A percentile compares a stretch with the other conserved stretches of the same genome.
phyloP scores from a whole-genome alignment of 2,329 filamentous ascomycete genomes.

The Fusarium verrucosum region DNA sequence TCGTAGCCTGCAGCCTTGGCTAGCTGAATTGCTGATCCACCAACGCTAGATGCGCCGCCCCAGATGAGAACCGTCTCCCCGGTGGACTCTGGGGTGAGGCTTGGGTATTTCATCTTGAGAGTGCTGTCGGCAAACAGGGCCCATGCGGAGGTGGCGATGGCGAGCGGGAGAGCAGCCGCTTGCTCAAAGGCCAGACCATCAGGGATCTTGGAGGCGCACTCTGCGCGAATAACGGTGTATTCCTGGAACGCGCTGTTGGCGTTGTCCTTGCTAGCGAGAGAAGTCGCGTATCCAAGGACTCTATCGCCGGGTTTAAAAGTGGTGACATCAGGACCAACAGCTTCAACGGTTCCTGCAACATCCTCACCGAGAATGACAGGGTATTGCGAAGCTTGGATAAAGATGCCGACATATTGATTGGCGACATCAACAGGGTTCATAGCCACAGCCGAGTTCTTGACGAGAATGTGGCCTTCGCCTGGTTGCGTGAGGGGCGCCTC shows the following conservation, averaged over 20 bases:
- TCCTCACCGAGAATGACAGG: slow-evolving; percentile 45
- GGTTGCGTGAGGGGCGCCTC: slow-evolving; percentile 19
- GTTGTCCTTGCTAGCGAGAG: slow-evolving; percentile 45
- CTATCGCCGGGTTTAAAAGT: slow-evolving; percentile 37
- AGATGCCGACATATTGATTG: slow-evolving; percentile 34
- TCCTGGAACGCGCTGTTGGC: slow-evolving; percentile 30
- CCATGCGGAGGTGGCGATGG: slow-evolving; percentile 33
- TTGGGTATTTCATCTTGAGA: slow-evolving; percentile 15
- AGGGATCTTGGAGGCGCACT: slow-evolving; percentile 34
- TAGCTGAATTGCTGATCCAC: slow-evolving; percentile 58
- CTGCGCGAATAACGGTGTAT: slow-evolving; percentile 21
- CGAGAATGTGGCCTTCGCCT: slow-evolving; percentile 31
- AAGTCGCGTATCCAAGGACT: slow-evolving; percentile 42
- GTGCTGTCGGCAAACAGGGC: slow-evolving; percentile 35
- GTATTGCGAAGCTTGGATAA: slow-evolving; percentile 10
- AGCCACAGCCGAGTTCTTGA: slow-evolving; percentile 46
- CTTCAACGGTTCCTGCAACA: slow-evolving; percentile 47
- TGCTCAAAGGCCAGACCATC: slow-evolving; percentile 28
- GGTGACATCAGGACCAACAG: slow-evolving; percentile 42
- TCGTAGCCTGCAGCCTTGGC: slow-evolving; percentile 55
- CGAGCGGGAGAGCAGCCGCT: slow-evolving; percentile 37
- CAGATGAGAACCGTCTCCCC: slow-evolving; percentile 46
- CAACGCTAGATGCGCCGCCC: slow-evolving; percentile 61
- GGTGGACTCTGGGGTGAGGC: not conserved
- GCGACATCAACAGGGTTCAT: slow-evolving; percentile 46